Evolutionary conservation across 225 moss, liverwort and hornwort species (phyloP).

Genomic region (Bryum argenteum): DNA sequence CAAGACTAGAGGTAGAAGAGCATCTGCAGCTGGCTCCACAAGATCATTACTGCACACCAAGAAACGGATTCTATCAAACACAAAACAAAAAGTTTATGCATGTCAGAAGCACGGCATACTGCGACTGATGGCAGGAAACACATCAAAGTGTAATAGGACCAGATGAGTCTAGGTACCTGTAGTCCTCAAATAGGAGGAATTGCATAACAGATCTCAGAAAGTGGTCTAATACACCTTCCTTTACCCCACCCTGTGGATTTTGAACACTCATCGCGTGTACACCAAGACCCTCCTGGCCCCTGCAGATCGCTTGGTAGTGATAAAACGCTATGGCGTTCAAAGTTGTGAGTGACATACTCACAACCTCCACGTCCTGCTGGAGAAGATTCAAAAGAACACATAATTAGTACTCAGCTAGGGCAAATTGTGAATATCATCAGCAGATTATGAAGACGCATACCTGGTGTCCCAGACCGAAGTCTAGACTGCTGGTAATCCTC

Average conservation of each 20-base stretch:
- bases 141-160: neutral
- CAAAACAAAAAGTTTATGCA: slow-evolving; percentile 27
- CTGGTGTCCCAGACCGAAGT: slow-evolving; percentile 95
- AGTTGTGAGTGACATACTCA: slow-evolving; percentile 97
- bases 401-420: slow-evolving; percentile 14
- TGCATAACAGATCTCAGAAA: slow-evolving; percentile 96
- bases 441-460: slow-evolving; percentile 33
- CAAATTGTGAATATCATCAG: slow-evolving; percentile 11
- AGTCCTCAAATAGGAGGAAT: slow-evolving; percentile 96
- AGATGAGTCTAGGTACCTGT: slow-evolving; percentile 58
- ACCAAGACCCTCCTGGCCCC: slow-evolving; percentile 93
- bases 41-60: slow-evolving; percentile 81
- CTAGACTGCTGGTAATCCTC: slow-evolving; percentile 87
- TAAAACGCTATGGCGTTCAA: slow-evolving; percentile 99
- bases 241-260: slow-evolving; percentile 64
- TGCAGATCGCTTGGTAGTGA: slow-evolving; percentile 94
- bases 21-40: slow-evolving; percentile 97
- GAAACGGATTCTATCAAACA: slow-evolving; percentile 47
- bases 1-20: slow-evolving; percentile 86
- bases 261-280: slow-evolving; percentile 69
- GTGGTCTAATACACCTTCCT: slow-evolving; percentile 92
- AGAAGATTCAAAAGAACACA: slow-evolving; percentile 24
- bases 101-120: slow-evolving; percentile 8
- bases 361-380: slow-evolving; percentile 97
- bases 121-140: slow-evolving; percentile 10